phyloP scores from a whole-genome alignment of 1,139 yeast genomes.

The Suhomyces atakaporum region DNA sequence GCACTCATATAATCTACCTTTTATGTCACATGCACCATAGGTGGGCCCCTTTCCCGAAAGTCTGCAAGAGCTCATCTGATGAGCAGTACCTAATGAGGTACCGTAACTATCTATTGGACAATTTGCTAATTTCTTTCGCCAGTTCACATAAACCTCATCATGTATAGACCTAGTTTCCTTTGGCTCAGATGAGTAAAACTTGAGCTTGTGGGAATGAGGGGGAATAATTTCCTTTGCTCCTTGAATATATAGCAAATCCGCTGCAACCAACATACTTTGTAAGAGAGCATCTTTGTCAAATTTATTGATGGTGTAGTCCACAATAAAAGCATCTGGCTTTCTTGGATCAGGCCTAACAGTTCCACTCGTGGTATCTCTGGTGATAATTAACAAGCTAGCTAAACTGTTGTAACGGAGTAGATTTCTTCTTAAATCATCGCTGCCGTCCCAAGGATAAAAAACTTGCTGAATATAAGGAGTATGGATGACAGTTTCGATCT shows the following conservation, averaged over 20 bases:
- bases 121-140: constrained; percentile 39
- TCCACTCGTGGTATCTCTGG: constrained; percentile 52
- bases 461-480: constrained; percentile 44
- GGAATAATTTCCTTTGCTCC: constrained; percentile 52
- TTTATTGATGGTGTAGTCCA: constrained; percentile 45
- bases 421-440: constrained; percentile 36
- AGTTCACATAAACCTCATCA: constrained; percentile 49
- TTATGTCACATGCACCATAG: constrained; percentile 50
- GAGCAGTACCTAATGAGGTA: constrained; percentile 53
- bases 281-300: constrained; percentile 48
- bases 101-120: constrained; percentile 33
- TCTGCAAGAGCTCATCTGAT: constrained; percentile 62
- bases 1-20: constrained; percentile 56
- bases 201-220: constrained; percentile 41
- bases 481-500: constrained; percentile 53
- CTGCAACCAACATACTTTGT: constrained; percentile 41
- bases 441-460: constrained; percentile 48
- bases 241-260: constrained; percentile 52
- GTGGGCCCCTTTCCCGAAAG: constrained; percentile 53
- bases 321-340: constrained; percentile 37
- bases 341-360: constrained; percentile 36
- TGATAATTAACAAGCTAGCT: constrained; percentile 46
- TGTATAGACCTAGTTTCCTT: constrained; percentile 40
- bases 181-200: constrained; percentile 39
- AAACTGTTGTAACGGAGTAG: constrained; percentile 42